These are phyloP conservation scores for Lepidopterella palustris DNA, from an alignment of 495 filamentous ascomycete genomes.

Conservation along the genomic window DNA sequence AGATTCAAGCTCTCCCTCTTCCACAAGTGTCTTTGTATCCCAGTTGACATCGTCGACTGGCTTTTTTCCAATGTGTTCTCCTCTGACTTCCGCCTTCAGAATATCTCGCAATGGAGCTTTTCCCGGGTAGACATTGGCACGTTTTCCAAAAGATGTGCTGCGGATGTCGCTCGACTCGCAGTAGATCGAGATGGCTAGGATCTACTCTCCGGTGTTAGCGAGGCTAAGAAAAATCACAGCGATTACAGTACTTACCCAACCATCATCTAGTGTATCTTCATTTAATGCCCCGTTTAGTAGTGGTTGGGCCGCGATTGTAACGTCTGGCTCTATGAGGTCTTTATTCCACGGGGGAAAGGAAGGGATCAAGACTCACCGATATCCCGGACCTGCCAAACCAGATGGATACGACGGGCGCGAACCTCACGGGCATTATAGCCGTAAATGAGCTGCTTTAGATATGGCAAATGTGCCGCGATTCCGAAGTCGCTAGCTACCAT, in stretches of 20 bases:
- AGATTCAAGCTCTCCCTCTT: constrained; percentile 6
- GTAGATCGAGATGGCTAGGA: constrained; percentile 5
- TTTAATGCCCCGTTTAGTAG: background rate
- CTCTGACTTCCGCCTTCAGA: constrained; percentile 2
- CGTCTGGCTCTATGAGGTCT: background rate
- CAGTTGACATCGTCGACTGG: background rate
- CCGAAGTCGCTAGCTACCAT: background rate
- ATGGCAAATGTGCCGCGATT: background rate
- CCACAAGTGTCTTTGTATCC: constrained; percentile 1
- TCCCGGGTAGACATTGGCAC: background rate
- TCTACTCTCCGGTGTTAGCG: background rate
- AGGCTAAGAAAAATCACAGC: background rate
- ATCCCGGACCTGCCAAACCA: background rate
- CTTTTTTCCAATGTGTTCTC: too few species aligned
- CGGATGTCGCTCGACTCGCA: constrained; percentile 3
- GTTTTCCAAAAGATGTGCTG: constrained; percentile 3
- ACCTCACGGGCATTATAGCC: background rate
- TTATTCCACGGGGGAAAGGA: background rate
- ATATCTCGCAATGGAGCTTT: constrained; percentile 4
- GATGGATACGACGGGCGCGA: background rate
- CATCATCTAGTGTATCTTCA: background rate
- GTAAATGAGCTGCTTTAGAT: background rate
- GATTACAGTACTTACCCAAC: background rate
- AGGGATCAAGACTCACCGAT: background rate
- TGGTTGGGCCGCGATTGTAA: background rate